phyloP scores from a whole-genome alignment of 805 yeast genomes.

The Alloascoidea africana region DNA sequence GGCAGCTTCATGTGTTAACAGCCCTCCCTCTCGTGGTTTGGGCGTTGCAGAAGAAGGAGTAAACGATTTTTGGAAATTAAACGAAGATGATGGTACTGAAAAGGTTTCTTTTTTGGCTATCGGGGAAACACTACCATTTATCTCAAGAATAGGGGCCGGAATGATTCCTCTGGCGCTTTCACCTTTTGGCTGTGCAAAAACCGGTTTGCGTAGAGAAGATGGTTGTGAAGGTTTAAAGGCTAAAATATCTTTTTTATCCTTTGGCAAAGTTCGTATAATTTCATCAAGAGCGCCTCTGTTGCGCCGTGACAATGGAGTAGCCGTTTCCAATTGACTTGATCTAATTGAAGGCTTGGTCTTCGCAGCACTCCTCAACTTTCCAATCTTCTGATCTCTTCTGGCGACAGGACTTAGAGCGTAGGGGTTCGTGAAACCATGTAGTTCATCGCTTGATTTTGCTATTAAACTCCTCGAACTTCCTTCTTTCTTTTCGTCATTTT shows the following conservation, averaged over 20 bases:
- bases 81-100: neutral
- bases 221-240: neutral
- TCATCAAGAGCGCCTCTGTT: neutral
- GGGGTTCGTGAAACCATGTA: conserved; percentile 1
- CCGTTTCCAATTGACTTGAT: neutral
- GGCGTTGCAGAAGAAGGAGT: neutral
- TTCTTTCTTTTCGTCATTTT: neutral
- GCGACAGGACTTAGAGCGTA: conserved; percentile 1
- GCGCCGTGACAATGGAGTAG: neutral
- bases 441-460: neutral
- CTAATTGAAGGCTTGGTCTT: neutral
- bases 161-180: neutral
- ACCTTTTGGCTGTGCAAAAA: neutral
- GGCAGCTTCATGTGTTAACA: neutral
- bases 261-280: conserved; percentile 1
- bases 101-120: neutral
- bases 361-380: neutral
- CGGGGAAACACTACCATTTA: neutral
- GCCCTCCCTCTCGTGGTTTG: neutral
- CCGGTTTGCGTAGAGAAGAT: conserved; percentile 1
- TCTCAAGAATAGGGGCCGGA: neutral
- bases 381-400: neutral
- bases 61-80: neutral
- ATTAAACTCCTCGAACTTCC: neutral
- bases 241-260: neutral